These are phyloP conservation scores for Solanum bulbocastanum DNA, from an alignment of 257 asterid species.

Conservation along the genomic window DNA sequence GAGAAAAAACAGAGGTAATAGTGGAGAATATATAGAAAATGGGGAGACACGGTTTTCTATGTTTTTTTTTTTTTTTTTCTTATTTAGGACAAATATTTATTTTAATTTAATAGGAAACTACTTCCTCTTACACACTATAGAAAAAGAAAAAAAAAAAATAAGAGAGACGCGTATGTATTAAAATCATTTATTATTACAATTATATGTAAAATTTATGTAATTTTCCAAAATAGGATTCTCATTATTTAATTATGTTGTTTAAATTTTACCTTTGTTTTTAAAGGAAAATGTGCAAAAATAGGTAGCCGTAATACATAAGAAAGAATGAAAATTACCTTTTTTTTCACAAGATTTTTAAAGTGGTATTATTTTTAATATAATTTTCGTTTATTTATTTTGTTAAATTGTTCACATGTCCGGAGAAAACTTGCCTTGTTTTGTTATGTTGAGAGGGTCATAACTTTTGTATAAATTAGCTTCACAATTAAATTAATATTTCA, in stretches of 20 bases:
- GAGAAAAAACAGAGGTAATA: constrained; percentile 35
- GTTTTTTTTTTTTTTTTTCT: not conserved
- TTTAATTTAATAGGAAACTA: not conserved
- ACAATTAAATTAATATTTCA: not conserved
- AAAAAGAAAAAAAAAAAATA: not conserved
- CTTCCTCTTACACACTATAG: not conserved
- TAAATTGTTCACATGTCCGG: not conserved
- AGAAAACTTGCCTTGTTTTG: too few relatives aligned
- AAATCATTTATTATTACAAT: not conserved
- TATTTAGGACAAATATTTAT: not conserved
- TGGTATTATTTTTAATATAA: not conserved
- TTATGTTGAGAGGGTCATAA: not conserved
- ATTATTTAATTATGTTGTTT: too few relatives aligned
- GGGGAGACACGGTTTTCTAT: not conserved
- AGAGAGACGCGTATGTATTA: not conserved
- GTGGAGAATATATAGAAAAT: constrained; percentile 31
- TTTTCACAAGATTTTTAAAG: not conserved
- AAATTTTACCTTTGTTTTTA: not conserved
- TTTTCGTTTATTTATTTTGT: not conserved
- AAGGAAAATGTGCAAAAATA: not conserved
- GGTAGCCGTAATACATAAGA: not conserved
- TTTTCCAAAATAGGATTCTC: not conserved
- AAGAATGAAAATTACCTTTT: not conserved
- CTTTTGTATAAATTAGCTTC: not conserved
- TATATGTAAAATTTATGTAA: not conserved